Percentiles rank a stretch among this genome's conserved stretches.
These are phyloP conservation scores for Achlya hypogyna DNA, from an alignment of 352 stramenopile species.

Conservation along the genomic window DNA sequence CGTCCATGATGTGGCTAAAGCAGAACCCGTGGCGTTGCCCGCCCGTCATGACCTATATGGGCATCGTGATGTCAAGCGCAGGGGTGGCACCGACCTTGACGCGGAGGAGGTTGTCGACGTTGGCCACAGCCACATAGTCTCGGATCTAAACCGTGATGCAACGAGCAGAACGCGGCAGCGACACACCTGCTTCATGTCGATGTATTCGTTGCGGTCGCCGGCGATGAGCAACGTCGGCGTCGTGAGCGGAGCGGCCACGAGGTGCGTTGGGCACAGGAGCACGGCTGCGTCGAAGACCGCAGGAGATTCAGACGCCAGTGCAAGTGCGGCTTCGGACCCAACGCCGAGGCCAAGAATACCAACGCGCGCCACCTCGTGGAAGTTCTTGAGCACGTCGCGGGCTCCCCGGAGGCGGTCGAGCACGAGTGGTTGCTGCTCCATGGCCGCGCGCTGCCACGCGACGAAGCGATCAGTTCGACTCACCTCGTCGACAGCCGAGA, in stretches of 20 bases:
- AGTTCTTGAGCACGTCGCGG: conserved; percentile 46
- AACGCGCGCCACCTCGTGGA: conserved; percentile 67
- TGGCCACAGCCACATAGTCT: background rate
- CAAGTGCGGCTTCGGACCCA: conserved; percentile 60
- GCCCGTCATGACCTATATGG: conserved; percentile 45
- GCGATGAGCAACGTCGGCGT: conserved; percentile 56
- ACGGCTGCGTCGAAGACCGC: conserved; percentile 51
- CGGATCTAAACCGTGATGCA: background rate
- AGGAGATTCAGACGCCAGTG: conserved; percentile 39
- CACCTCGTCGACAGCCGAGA: conserved; percentile 20
- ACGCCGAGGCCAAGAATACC: conserved; percentile 52
- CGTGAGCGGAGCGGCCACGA: conserved; percentile 20
- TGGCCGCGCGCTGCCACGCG: conserved; percentile 14
- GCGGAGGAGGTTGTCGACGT: background rate
- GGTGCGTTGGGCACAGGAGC: conserved; percentile 45
- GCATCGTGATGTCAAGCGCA: too few species aligned
- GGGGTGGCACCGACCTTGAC: conserved; percentile 6
- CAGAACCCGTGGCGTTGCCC: conserved; percentile 63
- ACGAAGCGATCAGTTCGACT: background rate
- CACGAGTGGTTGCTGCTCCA: conserved; percentile 20
- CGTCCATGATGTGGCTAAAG: conserved; percentile 84
- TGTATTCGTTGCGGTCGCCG: conserved; percentile 52
- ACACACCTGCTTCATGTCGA: conserved; percentile 52
- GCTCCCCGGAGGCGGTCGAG: conserved; percentile 36
- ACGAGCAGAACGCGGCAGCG: background rate